phyloP scores from a whole-genome alignment of 352 stramenopile species.

The Phytophthora pisi region DNA sequence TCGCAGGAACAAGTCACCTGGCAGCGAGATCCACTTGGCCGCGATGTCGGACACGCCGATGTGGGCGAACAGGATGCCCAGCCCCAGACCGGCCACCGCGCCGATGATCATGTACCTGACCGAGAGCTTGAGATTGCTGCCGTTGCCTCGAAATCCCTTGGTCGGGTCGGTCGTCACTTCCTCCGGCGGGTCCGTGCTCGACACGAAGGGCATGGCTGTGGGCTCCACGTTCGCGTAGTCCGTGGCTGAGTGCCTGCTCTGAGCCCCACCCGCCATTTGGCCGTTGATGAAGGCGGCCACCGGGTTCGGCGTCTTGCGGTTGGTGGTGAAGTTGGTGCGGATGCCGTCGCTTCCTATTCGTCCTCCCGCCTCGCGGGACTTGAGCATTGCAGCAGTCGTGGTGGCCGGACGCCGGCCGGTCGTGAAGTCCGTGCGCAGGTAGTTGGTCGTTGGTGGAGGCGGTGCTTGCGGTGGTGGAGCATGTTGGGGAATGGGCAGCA shows the following conservation, averaged over 20 bases:
- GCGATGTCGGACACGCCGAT: slow-evolving; percentile 49
- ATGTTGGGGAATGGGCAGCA: slow-evolving; percentile 31
- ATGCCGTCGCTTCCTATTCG: slow-evolving; percentile 25
- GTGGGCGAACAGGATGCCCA: slow-evolving; percentile 56
- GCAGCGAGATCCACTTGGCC: slow-evolving; percentile 67
- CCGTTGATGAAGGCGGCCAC: slow-evolving; percentile 32
- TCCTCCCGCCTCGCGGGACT: slow-evolving; percentile 7
- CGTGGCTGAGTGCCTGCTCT: slow-evolving; percentile 27
- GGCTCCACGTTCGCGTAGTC: slow-evolving; percentile 49
- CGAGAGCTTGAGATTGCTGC: slow-evolving; percentile 57
- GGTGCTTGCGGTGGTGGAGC: slow-evolving; percentile 18
- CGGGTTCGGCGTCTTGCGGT: slow-evolving; percentile 23
- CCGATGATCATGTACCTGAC: slow-evolving; percentile 60
- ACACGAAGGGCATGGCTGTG: slow-evolving; percentile 41
- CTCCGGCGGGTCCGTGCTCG: slow-evolving; percentile 29
- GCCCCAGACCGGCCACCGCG: slow-evolving; percentile 47
- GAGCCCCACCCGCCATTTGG: slow-evolving; percentile 1
- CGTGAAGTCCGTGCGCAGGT: slow-evolving; percentile 52
- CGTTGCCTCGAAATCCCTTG: slow-evolving; percentile 40
- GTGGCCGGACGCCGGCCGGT: slow-evolving; percentile 17
- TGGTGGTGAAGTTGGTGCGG: slow-evolving; percentile 56
- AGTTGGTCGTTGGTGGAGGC: slow-evolving; percentile 35
- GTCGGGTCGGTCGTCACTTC: slow-evolving; percentile 30
- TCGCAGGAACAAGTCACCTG: slow-evolving; percentile 76
- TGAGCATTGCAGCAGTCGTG: slow-evolving; percentile 5